phyloP scores from a whole-genome alignment of 1,139 yeast genomes.

The Debaryomycetaceae sp. region DNA sequence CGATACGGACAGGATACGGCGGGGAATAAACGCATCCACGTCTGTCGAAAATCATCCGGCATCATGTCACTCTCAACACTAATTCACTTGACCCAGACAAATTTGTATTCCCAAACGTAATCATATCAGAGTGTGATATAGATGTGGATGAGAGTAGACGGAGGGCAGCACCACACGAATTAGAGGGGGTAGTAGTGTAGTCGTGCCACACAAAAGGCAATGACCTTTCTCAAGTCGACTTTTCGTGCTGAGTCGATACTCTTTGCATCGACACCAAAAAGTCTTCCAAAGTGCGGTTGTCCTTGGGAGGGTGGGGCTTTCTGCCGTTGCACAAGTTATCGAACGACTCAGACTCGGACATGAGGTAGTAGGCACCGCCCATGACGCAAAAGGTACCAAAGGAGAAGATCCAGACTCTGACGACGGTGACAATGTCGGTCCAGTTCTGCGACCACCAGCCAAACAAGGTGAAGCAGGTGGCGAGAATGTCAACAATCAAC shows the following conservation, averaged over 20 bases:
- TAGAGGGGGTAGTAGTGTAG: not conserved
- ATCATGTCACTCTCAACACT: too few species aligned
- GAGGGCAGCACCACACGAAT: too few species aligned
- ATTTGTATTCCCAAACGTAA: too few species aligned
- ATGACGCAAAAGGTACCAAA: slow-evolving; percentile 92
- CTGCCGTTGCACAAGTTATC: slow-evolving; percentile 94
- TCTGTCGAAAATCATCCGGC: too few species aligned
- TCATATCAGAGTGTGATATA: too few species aligned
- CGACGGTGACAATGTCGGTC: slow-evolving; percentile 92
- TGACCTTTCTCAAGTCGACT: slow-evolving; percentile 29
- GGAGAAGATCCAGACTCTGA: slow-evolving; percentile 89
- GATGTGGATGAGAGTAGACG: too few species aligned
- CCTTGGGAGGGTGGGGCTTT: slow-evolving; percentile 53
- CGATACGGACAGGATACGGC: too few species aligned
- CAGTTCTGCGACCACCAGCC: slow-evolving; percentile 99
- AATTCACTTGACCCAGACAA: too few species aligned
- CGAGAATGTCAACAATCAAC: slow-evolving; percentile 74
- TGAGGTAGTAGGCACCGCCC: slow-evolving; percentile 94
- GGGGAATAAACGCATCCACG: too few species aligned
- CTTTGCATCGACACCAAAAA: slow-evolving; percentile 96
- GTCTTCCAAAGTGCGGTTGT: slow-evolving; percentile 82
- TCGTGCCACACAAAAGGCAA: not conserved
- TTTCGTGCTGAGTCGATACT: slow-evolving; percentile 96
- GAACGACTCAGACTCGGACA: slow-evolving; percentile 79
- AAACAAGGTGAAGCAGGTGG: slow-evolving; percentile 84